phyloP scores from a whole-genome alignment of 2,329 filamentous ascomycete genomes.

The Chaetothyriales sp. region DNA sequence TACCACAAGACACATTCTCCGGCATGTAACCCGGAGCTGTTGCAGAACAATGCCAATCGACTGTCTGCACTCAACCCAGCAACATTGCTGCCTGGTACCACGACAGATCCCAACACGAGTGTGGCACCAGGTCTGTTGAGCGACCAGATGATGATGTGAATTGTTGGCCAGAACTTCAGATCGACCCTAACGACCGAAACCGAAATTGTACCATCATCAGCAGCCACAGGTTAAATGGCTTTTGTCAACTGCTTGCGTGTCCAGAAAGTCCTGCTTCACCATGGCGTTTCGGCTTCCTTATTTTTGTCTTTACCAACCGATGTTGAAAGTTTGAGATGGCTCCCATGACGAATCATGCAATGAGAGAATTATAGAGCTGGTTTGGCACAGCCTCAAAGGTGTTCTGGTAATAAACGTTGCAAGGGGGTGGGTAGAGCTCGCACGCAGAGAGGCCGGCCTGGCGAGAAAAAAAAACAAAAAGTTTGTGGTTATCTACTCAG shows the following conservation, averaged over 20 bases:
- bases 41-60: slow-evolving; percentile 35
- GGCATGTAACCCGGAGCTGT: slow-evolving; percentile 71
- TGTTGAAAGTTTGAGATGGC: background rate
- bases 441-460: background rate
- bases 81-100: background rate
- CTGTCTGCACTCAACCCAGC: background rate
- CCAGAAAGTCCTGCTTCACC: background rate
- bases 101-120: background rate
- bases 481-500: background rate
- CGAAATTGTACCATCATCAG: background rate
- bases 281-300: background rate
- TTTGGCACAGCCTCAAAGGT: background rate
- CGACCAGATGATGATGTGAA: background rate
- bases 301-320: background rate
- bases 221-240: background rate
- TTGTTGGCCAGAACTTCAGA: background rate
- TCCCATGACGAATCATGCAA: background rate
- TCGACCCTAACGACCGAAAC: background rate
- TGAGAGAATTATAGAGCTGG: background rate
- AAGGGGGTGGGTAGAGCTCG: background rate
- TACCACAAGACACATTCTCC: slow-evolving; percentile 80
- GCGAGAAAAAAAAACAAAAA: background rate
- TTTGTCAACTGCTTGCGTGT: background rate
- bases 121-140: background rate
- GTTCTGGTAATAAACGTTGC: background rate